Conservation (phyloP, 2,329 filamentous ascomycete species). For the Fusarium sp. region DNA sequence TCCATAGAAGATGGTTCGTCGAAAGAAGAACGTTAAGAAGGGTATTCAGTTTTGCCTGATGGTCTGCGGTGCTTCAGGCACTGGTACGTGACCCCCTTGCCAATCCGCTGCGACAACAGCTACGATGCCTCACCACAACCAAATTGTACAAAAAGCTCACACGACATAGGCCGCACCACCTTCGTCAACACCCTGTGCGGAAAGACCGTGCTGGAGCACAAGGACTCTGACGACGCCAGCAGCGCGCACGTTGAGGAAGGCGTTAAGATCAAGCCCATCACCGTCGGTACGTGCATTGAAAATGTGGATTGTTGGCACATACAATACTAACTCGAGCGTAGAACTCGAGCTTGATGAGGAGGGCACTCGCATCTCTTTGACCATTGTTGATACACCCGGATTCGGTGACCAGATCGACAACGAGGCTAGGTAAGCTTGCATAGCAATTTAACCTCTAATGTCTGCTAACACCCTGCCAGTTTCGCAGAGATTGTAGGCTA, state of each 20-base stretch:
- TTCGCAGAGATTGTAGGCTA: conserved; percentile 98
- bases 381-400: conserved; percentile 97
- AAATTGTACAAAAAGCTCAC: conserved; percentile 37
- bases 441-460: background rate
- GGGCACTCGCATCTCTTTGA: conserved; percentile 96
- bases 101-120: conserved; percentile 23
- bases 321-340: conserved; percentile 51
- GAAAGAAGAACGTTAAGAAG: conserved; percentile 99
- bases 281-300: conserved; percentile 75
- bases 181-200: conserved; percentile 99
- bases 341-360: conserved; percentile 98
- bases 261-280: conserved; percentile 98
- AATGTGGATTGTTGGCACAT: conserved; percentile 36
- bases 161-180: conserved; percentile 84
- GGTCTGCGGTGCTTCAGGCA: conserved; percentile 99
- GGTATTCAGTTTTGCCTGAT: conserved; percentile 99
- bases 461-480: conserved; percentile 58
- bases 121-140: conserved; percentile 21
- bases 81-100: conserved; percentile 71
- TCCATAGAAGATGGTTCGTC: conserved; percentile 89
- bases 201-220: conserved; percentile 88
- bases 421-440: conserved; percentile 80
- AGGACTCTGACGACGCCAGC: conserved; percentile 90
- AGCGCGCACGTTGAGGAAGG: conserved; percentile 94
- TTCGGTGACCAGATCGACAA: conserved; percentile 99